Percentiles rank a stretch among this genome's conserved stretches.
phyloP scores from a whole-genome alignment of 805 yeast species.

The Wickerhamomyces queroliae region DNA sequence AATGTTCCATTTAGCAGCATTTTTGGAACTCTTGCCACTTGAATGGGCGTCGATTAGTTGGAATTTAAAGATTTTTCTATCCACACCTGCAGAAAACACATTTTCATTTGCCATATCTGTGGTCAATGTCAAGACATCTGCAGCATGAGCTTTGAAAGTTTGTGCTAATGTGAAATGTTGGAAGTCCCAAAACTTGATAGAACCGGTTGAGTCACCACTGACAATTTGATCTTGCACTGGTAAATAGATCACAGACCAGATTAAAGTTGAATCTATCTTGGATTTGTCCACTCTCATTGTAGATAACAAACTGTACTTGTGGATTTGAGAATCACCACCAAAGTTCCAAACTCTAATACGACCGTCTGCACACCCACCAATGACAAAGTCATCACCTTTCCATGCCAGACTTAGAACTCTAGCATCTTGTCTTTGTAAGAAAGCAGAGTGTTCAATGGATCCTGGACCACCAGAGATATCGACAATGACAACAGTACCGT shows the following conservation, averaged over 20 bases:
- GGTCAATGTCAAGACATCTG: slow-evolving; percentile 77
- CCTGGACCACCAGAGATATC: slow-evolving; percentile 89
- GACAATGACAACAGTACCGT: slow-evolving; percentile 80
- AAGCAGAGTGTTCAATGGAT: slow-evolving; percentile 63
- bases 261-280: slow-evolving; percentile 78
- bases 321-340: slow-evolving; percentile 26
- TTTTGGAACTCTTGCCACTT: slow-evolving; percentile 29
- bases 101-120: slow-evolving; percentile 54
- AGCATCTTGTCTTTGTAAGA: slow-evolving; percentile 78
- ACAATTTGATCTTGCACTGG: slow-evolving; percentile 67
- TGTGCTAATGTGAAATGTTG: slow-evolving; percentile 71
- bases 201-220: slow-evolving; percentile 96
- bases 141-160: slow-evolving; percentile 79
- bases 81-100: slow-evolving; percentile 88
- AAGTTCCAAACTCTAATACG: slow-evolving; percentile 77
- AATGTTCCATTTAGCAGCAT: slow-evolving; percentile 63
- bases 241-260: slow-evolving; percentile 77
- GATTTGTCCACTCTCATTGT: slow-evolving; percentile 92
- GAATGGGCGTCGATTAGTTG: slow-evolving; percentile 11
- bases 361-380: slow-evolving; percentile 97
- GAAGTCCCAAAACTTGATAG: slow-evolving; percentile 89
- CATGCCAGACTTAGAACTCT: slow-evolving; percentile 78
- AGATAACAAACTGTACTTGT: slow-evolving; percentile 63
- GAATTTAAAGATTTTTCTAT: slow-evolving; percentile 80
- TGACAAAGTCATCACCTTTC: slow-evolving; percentile 56